A percentile compares a stretch with the other conserved stretches of the same genome.
phyloP scores from a whole-genome alignment of 2,329 filamentous ascomycete species.

The Ophiostoma sp. region DNA sequence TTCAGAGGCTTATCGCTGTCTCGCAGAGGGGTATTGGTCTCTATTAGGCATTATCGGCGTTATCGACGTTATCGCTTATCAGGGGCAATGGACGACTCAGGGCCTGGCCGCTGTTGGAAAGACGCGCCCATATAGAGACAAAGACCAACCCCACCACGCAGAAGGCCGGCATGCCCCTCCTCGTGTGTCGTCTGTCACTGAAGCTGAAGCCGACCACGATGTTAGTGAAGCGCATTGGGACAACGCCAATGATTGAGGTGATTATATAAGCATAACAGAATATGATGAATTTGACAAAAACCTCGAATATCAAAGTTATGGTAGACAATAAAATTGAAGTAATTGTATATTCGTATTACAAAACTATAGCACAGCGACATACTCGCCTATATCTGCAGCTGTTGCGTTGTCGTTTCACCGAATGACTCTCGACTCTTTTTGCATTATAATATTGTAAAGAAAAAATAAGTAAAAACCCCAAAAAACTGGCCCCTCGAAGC shows the following conservation, averaged over 20 bases:
- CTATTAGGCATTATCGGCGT: neutral
- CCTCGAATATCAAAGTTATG: neutral
- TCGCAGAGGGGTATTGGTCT: neutral
- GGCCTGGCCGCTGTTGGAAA: neutral
- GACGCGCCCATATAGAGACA: neutral
- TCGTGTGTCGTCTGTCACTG: neutral
- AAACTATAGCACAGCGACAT: neutral
- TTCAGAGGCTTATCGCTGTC: conserved; percentile 1
- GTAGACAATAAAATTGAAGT: neutral
- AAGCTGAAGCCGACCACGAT: neutral
- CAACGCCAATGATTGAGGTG: neutral
- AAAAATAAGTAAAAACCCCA: neutral
- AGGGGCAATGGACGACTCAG: neutral
- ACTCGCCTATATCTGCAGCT: neutral
- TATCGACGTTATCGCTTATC: neutral
- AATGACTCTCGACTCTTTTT: neutral
- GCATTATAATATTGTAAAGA: conserved; percentile 6
- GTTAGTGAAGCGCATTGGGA: conserved; percentile 13
- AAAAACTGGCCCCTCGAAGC: conserved; percentile 11
- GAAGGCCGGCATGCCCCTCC: neutral
- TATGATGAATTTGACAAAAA: neutral
- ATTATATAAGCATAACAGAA: neutral
- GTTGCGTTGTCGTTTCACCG: neutral
- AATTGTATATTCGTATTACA: neutral
- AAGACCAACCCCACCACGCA: conserved; percentile 3